These are phyloP conservation scores for Gracilaria vermiculophylla DNA, from an alignment of 23 red algal genomes.

Conservation along the genomic window DNA sequence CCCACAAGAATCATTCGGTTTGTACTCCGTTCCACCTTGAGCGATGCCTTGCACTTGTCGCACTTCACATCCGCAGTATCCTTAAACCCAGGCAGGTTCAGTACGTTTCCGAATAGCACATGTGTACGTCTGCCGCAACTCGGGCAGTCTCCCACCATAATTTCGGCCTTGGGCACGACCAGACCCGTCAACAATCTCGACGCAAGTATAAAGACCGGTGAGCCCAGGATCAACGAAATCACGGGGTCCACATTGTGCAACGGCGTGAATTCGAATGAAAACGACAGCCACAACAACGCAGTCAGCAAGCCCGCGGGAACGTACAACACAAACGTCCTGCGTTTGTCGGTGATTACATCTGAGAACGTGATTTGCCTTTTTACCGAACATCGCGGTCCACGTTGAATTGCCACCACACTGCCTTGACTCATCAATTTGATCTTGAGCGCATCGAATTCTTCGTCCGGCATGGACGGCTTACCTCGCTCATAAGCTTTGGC, in stretches of 20 bases:
- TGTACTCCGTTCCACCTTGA: constrained; percentile 71
- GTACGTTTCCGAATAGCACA: constrained; percentile 87
- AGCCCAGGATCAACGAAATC: constrained; percentile 75
- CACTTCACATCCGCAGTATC: constrained; percentile 79
- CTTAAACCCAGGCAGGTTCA: constrained; percentile 68
- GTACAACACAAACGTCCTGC: constrained; percentile 74
- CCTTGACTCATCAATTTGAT: constrained; percentile 44
- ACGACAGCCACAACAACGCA: constrained; percentile 74
- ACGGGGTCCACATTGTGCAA: constrained; percentile 83
- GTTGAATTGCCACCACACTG: constrained; percentile 77
- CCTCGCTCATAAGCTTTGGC: constrained; percentile 78
- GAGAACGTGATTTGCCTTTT: constrained; percentile 75
- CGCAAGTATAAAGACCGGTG: constrained; percentile 68
- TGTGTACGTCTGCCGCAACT: constrained; percentile 76
- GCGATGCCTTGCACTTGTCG: constrained; percentile 81
- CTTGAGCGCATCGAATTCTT: constrained; percentile 94
- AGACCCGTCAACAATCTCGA: constrained; percentile 64
- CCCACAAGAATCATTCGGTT: constrained; percentile 69
- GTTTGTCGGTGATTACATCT: constrained; percentile 77
- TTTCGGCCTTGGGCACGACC: constrained; percentile 78
- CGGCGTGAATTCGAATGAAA: constrained; percentile 89
- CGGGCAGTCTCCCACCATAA: constrained; percentile 93
- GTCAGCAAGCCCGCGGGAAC: constrained; percentile 79
- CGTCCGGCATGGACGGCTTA: constrained; percentile 77
- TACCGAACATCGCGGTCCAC: constrained; percentile 86